Evolutionary conservation across 495 filamentous ascomycete genomes (phyloP).

Genomic region (Halenospora varia): DNA sequence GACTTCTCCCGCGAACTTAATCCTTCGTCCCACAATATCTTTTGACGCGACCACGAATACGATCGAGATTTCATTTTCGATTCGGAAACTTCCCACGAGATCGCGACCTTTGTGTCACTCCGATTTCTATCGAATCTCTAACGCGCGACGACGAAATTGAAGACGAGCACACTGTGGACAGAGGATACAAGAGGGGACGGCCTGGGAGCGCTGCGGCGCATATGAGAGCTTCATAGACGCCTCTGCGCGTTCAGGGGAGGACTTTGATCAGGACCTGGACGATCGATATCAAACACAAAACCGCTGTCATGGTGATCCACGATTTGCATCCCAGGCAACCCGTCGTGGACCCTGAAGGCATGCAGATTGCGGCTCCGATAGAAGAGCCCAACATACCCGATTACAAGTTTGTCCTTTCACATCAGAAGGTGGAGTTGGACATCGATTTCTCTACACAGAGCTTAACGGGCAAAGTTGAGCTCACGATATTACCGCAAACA

Average conservation of each 20-base stretch:
- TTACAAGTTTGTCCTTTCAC: conserved; percentile 57
- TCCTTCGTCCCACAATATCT: no score
- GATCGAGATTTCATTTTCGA: not conserved
- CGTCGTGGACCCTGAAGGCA: conserved; percentile 26
- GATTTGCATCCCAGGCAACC: conserved; percentile 28
- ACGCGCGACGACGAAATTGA: not conserved
- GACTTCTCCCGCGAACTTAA: no score
- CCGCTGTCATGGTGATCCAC: no score
- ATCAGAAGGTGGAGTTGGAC: conserved; percentile 84
- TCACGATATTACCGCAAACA: conserved; percentile 67
- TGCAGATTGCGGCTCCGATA: conserved; percentile 22
- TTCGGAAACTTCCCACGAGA: not conserved
- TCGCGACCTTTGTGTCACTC: not conserved
- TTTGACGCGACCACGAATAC: no score
- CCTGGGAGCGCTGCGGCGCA: conserved; percentile 88
- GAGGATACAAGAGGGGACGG: conserved; percentile 50
- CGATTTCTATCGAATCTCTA: not conserved
- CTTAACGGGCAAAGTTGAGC: conserved; percentile 74
- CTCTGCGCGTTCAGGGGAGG: conserved; percentile 11
- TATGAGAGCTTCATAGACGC: conserved; percentile 18
- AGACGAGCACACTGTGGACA: not conserved
- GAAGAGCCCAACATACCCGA: conserved; percentile 28
- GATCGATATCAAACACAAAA: no score
- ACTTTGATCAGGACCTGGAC: conserved; percentile 1
- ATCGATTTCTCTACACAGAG: conserved; percentile 73